Percentiles rank a stretch among this genome's conserved stretches.
phyloP scores from a whole-genome alignment of 352 stramenopile species.

The Pythium plurisporium region DNA sequence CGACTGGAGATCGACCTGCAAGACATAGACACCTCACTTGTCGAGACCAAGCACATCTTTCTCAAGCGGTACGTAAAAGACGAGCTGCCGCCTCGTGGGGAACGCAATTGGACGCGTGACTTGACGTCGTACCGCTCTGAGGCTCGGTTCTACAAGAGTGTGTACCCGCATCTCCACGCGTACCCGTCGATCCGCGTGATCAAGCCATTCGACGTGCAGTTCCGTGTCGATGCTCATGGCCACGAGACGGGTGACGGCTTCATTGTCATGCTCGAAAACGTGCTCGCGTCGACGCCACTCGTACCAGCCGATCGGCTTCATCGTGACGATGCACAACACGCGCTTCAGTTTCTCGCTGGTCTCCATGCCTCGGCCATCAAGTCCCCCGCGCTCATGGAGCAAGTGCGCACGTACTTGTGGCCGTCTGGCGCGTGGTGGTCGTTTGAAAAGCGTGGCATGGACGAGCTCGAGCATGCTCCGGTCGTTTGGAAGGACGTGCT shows the following conservation, averaged over 20 bases:
- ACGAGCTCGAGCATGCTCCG: slow-evolving; percentile 32
- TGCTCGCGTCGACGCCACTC: slow-evolving; percentile 18
- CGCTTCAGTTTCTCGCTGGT: slow-evolving; percentile 42
- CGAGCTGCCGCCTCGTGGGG: slow-evolving; percentile 41
- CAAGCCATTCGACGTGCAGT: slow-evolving; percentile 40
- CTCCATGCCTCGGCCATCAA: slow-evolving; percentile 41
- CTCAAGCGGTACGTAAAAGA: slow-evolving; percentile 58
- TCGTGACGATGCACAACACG: slow-evolving; percentile 30
- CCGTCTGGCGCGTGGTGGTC: slow-evolving; percentile 51
- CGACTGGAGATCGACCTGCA: slow-evolving; percentile 32
- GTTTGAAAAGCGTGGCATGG: slow-evolving; percentile 46
- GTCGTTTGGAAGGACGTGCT: slow-evolving; percentile 44
- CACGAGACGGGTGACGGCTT: slow-evolving; percentile 35
- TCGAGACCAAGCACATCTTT: slow-evolving; percentile 34
- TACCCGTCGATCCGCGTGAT: slow-evolving; percentile 36
- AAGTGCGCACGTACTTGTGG: slow-evolving; percentile 33
- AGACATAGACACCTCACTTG: not conserved
- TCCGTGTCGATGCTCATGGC: slow-evolving; percentile 23
- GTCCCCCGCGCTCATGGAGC: slow-evolving; percentile 19
- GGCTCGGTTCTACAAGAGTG: slow-evolving; percentile 49
- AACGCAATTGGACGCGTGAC: slow-evolving; percentile 49
- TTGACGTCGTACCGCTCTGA: slow-evolving; percentile 59
- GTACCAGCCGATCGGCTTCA: slow-evolving; percentile 38
- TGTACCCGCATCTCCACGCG: slow-evolving; percentile 28
- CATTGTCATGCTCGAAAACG: slow-evolving; percentile 49